Percentiles rank a stretch among this genome's conserved stretches.
These are phyloP conservation scores for Clarkia xantiana DNA, from an alignment of 345 rosid species.

Conservation along the genomic window DNA sequence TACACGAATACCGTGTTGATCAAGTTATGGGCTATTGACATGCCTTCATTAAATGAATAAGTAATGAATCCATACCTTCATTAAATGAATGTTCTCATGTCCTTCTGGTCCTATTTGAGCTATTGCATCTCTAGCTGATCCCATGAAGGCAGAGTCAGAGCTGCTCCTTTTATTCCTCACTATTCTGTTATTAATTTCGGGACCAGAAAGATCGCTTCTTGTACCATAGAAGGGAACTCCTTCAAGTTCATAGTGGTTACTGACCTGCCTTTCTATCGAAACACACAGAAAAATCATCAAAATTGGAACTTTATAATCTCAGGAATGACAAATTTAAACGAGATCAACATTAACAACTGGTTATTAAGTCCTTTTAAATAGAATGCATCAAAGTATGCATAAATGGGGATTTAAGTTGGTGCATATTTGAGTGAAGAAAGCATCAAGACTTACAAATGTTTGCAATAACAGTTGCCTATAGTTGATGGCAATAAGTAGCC, in stretches of 20 bases:
- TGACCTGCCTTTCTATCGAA: slow-evolving; percentile 43
- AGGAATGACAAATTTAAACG: background rate
- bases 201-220: slow-evolving; percentile 52
- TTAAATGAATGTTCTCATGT: slow-evolving; percentile 56
- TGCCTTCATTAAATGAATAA: background rate
- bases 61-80: slow-evolving; percentile 34
- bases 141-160: slow-evolving; percentile 51
- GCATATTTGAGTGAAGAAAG: background rate
- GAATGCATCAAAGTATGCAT: too few relatives aligned
- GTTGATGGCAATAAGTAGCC: background rate
- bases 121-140: slow-evolving; percentile 22
- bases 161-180: slow-evolving; percentile 64
- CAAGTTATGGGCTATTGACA: too few relatives aligned
- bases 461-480: background rate
- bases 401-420: too few relatives aligned
- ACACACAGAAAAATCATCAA: slow-evolving; percentile 13
- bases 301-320: background rate
- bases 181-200: slow-evolving; percentile 48
- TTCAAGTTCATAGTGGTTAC: slow-evolving; percentile 64
- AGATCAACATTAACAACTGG: background rate
- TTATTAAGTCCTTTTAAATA: too few relatives aligned
- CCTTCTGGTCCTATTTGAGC: slow-evolving; percentile 36
- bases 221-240: slow-evolving; percentile 73
- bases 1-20: too few relatives aligned
- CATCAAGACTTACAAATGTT: background rate